Base-by-base conservation (phyloP, 192 early-diverging fungal genomes). In the Backusella luteola region DNA sequence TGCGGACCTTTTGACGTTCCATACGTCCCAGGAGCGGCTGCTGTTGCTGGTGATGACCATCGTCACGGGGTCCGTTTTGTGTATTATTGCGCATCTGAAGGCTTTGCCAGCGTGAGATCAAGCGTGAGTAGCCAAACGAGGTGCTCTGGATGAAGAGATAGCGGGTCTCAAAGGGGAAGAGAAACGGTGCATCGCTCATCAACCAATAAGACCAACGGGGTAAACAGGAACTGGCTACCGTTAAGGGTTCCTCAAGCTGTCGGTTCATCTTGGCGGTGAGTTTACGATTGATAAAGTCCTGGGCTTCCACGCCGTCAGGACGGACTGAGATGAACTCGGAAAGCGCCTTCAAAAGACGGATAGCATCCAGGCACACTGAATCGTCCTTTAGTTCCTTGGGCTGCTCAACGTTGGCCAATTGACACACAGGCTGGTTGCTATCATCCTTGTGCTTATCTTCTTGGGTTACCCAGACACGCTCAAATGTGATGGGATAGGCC, bases 1-100 rank as follows among this genome's bases (percentile, higher is more conserved):
- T 93, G 0, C 94, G 88, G n/a, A 97, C 94, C 76, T 98, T 98
- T 81, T 95, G 93, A 7, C 94, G 87, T 72, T 94, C 91, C 38
- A 95, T 85, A 0, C 93, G 85, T 3, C 92, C 94, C 69, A 96
- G 75, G 36, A 87, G 81, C 14, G 84, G 84, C 46, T 86, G 82
- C 9, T 80, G 83, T 19, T 88, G 82, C 21, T 83, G 77, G 11
- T 42, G 29, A 32, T 42, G 70, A 2, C 76, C 69, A 6, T 81
- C 77, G 34, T 85, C 83, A 21, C 81, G 74, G 32, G 79, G 71
- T 9, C 84, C 82, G 23, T 76, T 66, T 21, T 79, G 77, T 0
- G 46, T 29, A 34, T 59, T 68, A 29, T 79, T 81, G 4, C 86
- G 83, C 56, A 79, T 79, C 32, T 88, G 85, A 42, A 87, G 80